phyloP scores from a whole-genome alignment of 306 rosid species.

The Castanea sativa region DNA sequence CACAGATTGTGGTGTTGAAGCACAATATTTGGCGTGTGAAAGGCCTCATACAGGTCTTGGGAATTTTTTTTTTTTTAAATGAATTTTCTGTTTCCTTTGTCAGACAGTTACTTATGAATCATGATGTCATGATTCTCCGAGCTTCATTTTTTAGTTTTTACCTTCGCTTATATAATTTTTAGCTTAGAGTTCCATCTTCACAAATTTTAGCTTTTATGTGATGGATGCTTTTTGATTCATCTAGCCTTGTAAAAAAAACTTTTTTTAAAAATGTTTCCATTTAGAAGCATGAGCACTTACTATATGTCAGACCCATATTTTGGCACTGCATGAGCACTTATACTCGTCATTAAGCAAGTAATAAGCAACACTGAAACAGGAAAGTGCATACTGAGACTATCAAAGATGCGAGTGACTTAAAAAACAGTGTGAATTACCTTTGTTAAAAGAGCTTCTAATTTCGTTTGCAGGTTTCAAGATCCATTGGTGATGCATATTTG shows the following conservation, averaged over 20 bases:
- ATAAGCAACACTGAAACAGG: not conserved
- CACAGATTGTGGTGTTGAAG: constrained; percentile 64
- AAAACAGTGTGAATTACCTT: not conserved
- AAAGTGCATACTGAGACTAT: not conserved
- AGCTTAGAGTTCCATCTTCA: not conserved
- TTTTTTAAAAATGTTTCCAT: not conserved
- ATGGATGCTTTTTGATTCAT: not conserved
- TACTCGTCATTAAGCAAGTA: not conserved
- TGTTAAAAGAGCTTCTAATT: constrained; percentile 16
- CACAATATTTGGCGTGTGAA: constrained; percentile 88
- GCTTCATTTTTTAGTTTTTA: not conserved
- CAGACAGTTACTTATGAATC: not conserved
- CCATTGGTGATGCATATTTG: constrained; percentile 86
- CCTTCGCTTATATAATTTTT: not conserved
- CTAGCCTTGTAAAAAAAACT: not conserved
- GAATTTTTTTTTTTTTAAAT: not conserved
- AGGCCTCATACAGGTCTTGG: constrained; percentile 73
- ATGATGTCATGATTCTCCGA: not conserved
- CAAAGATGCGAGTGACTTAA: not conserved
- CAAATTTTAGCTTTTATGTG: not conserved
- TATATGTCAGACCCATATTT: not conserved
- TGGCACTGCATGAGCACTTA: not conserved
- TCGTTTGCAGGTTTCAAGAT: constrained; percentile 67
- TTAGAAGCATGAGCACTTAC: not conserved
- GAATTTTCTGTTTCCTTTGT: not conserved